phyloP scores from a whole-genome alignment of 1,284 basidiomycete genomes.

The Tylopilus sp. region DNA sequence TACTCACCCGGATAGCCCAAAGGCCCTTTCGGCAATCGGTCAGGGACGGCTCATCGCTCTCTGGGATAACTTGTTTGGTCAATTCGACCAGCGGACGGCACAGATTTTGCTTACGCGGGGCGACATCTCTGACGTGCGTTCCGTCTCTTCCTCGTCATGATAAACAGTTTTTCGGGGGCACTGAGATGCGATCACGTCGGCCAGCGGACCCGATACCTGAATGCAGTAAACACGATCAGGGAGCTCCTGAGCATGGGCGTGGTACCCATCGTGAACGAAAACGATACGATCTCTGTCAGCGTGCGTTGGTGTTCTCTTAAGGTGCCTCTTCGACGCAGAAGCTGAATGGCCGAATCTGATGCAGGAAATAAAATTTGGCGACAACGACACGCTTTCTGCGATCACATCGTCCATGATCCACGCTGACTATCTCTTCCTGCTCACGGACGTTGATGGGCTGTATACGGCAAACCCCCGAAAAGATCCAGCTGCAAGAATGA shows the following conservation, averaged over 20 bases:
- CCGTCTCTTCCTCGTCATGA: background rate
- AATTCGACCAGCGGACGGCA: constrained; percentile 90
- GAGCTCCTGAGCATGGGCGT: constrained; percentile 88
- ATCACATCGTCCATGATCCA: constrained; percentile 96
- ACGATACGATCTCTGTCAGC: constrained; percentile 92
- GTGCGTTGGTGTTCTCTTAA: constrained; percentile 55
- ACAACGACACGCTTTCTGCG: constrained; percentile 97
- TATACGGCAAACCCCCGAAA: constrained; percentile 95
- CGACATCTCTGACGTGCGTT: constrained; percentile 92
- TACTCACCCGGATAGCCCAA: constrained; percentile 15
- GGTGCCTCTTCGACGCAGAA: background rate
- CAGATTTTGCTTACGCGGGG: constrained; percentile 92
- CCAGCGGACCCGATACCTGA: constrained; percentile 87
- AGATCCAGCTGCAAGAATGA: constrained; percentile 76
- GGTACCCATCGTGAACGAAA: constrained; percentile 93
- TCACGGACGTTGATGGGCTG: constrained; percentile 95
- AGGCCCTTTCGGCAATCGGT: constrained; percentile 95
- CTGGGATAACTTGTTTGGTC: constrained; percentile 94
- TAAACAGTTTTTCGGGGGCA: background rate
- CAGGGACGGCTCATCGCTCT: constrained; percentile 94
- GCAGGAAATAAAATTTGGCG: constrained; percentile 98
- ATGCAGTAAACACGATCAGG: constrained; percentile 89
- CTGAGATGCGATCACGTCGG: constrained; percentile 4
- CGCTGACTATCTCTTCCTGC: constrained; percentile 93
- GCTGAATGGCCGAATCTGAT: constrained; percentile 2